Percentiles rank a stretch among this genome's conserved stretches.
Evolutionary conservation across 768 basidiomycete species (phyloP).

Genomic region (Fistulinella prunicolor): DNA sequence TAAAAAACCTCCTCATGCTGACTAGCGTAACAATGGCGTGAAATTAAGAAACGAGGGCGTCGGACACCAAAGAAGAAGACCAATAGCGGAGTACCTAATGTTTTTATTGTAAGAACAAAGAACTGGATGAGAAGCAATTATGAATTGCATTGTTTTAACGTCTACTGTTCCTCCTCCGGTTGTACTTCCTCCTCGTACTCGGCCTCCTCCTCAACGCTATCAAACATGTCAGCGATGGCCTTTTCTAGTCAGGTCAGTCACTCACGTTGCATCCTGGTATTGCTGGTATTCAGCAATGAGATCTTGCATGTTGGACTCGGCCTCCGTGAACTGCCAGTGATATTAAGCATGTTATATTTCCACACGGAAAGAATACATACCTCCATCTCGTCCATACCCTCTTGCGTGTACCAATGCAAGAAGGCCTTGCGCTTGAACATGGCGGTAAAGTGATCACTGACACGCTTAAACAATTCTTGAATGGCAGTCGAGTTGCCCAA

Average conservation of each 20-base stretch:
- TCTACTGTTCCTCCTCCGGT: slow-evolving; percentile 56
- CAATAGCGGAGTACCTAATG: slow-evolving; percentile 36
- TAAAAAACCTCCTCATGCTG: slow-evolving; percentile 20
- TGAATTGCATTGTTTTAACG: slow-evolving; percentile 22
- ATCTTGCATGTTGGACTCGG: slow-evolving; percentile 99
- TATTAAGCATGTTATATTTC: slow-evolving; percentile 1
- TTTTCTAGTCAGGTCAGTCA: slow-evolving; percentile 15
- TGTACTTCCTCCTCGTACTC: slow-evolving; percentile 83
- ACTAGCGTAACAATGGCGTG: slow-evolving; percentile 32
- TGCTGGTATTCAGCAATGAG: slow-evolving; percentile 97
- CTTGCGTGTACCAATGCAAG: slow-evolving; percentile 99
- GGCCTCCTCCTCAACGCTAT: slow-evolving; percentile 79
- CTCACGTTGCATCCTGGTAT: slow-evolving; percentile 91
- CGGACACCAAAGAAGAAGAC: slow-evolving; percentile 26
- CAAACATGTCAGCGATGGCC: slow-evolving; percentile 11
- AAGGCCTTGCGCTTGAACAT: slow-evolving; percentile 99
- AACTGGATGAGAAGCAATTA: slow-evolving; percentile 15
- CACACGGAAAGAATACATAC: slow-evolving; percentile 30
- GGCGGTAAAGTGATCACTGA: slow-evolving; percentile 96
- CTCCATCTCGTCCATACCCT: slow-evolving; percentile 99
- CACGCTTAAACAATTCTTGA: slow-evolving; percentile 98
- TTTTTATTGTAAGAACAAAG: slow-evolving; percentile 29
- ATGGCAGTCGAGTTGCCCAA: slow-evolving; percentile 97
- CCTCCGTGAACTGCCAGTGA: slow-evolving; percentile 78
- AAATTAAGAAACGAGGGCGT: slow-evolving; percentile 31